Evolutionary conservation across 164 flowering plant species (phyloP), one percentile per base, ranked within the genome.

Genomic region (Berberis vulgaris): DNA sequence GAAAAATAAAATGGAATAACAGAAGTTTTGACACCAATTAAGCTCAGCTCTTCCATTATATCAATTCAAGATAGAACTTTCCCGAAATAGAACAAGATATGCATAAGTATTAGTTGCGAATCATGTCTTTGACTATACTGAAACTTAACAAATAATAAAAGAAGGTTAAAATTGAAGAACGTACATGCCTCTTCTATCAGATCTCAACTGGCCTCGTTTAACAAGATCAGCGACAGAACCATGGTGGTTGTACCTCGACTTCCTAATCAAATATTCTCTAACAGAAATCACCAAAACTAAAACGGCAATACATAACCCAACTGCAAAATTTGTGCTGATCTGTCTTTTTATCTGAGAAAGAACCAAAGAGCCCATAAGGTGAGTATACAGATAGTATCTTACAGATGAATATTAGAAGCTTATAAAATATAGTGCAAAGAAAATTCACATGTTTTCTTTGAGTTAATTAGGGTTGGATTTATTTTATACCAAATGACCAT

Each of bases 181-280:
- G 74, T 94, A 94, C 99, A 94, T 91, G 97, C 99, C 97, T 91
- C 97, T 85, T 83, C 88, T 89, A 87, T 94, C 97, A 65, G 96
- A 89, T 81, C 87, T 83, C 65, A 94, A 73, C 77, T 91, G 99
- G 40, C 99, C 97, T 61, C 97, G 91, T 64, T 91, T 84, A 45
- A 94, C 96, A 74, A 91, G 96, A 79, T 94, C 96, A 63, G 88
- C 96, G 2, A 94, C 95, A 65, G 99, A 82, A 47, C 99, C 99
- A 65, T 86, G 83, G 60, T 69, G 78, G 54, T 66, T 76, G 60
- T 74, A 11, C 59, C 79, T 83, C 44, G 78, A 65, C 69, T 75
- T 84, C 74, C 80, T 84, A 54, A 53, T 69, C 41, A 73, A 61
- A 65, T 68, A 77, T 55, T 69, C 74, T 79, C 86, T 82, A 46